Conservation (phyloP, 371 early-diverging fungal genomes). For the Lichtheimia ornata region DNA sequence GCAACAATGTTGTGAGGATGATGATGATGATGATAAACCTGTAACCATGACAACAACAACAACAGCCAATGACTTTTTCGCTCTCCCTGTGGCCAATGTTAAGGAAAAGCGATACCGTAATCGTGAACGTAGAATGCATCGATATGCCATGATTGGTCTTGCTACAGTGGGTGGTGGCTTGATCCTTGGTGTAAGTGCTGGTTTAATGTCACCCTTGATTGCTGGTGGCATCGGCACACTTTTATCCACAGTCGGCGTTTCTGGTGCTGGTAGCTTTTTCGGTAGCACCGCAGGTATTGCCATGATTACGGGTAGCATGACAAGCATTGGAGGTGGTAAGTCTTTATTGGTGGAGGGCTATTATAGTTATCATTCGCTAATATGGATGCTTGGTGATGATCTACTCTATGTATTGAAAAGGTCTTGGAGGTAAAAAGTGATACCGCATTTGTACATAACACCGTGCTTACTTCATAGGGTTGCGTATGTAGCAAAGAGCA, state of each 20-base stretch:
- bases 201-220: slow-evolving; percentile 87
- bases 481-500: slow-evolving; percentile 45
- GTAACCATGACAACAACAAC: too few relatives aligned
- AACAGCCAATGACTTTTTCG: too few relatives aligned
- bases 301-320: slow-evolving; percentile 84
- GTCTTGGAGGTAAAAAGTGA: slow-evolving; percentile 42
- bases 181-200: slow-evolving; percentile 82
- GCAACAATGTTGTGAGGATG: too few relatives aligned
- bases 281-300: slow-evolving; percentile 87
- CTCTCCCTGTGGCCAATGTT: not conserved
- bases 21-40: too few relatives aligned
- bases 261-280: slow-evolving; percentile 78
- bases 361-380: not conserved
- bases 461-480: not conserved
- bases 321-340: slow-evolving; percentile 70
- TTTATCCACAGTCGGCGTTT: slow-evolving; percentile 83
- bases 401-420: slow-evolving; percentile 7
- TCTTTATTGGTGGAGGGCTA: slow-evolving; percentile 1
- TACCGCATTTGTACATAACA: not conserved
- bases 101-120: not conserved
- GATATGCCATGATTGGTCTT: slow-evolving; percentile 77
- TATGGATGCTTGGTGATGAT: slow-evolving; percentile 16
- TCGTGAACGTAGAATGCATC: slow-evolving; percentile 49
- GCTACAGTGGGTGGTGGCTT: slow-evolving; percentile 85
- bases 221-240: slow-evolving; percentile 91